Base-by-base conservation (phyloP, 2,329 filamentous ascomycete species). In the Ambrosiella cleistominuta region DNA sequence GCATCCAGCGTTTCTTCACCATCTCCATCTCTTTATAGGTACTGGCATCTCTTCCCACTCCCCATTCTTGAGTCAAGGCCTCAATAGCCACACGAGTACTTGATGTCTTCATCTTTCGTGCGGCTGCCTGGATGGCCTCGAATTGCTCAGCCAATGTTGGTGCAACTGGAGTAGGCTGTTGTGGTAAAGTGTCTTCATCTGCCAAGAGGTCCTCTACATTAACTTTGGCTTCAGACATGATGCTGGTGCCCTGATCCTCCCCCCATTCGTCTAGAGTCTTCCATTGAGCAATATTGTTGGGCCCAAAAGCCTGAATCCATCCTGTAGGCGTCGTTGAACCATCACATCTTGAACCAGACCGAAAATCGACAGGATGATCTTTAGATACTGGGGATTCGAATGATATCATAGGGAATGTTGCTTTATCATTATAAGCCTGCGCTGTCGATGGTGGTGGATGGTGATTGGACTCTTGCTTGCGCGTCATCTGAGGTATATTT, bases 1-100 rank as follows among this genome's bases (percentile, higher is more conserved):
- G 70, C 70, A 88, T 76, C 80, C 80, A 83, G 45, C 77, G 68
- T 63, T 80, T 78, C 64, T 78, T 78, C 61, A 78, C 75, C 53
- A 78, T 69, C 59, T 77, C 76, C 3, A 77, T 64, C 55, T 77
- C 74, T 63, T 72, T 71, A 63, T 75, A 76, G 17, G 78, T 66
- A 42, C 69, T 72, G 2, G 74, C 70, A 57, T 77, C 74, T 0
- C 69, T 66, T 11, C 72, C 68, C 19, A 66, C 67, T 8, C 71
- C 70, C 70, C 74, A 75, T 47, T 72, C 70, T 62, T 78, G 74
- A 38, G 75, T 78, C 42, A 85, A 70, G 3, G 79, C 74, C 39
- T 74, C 70, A 3, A 83, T 69, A 50, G 82, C 72, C 37, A 76
- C 69, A 54, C 74, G 72, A 0, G 74, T 69, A 36, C 72, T 74